Evolutionary conservation across 2,329 filamentous ascomycete genomes (phyloP).

Genomic region (Venturia aucupariae): DNA sequence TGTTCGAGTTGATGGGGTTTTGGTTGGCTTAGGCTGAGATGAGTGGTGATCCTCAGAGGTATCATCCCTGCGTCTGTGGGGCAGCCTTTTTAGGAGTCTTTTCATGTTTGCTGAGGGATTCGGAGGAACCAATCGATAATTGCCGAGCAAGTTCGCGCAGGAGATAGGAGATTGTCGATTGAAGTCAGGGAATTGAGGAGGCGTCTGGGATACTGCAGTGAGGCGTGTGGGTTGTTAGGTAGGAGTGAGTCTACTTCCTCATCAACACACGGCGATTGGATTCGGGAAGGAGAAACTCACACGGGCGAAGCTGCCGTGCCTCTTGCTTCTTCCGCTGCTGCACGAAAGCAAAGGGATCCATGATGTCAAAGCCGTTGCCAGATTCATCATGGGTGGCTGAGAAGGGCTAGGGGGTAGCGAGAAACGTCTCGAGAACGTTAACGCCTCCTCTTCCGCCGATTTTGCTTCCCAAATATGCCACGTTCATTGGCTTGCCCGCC

Average conservation of each 20-base stretch:
- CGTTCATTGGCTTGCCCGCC: too few species aligned
- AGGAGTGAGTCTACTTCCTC: neutral
- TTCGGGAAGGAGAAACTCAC: neutral
- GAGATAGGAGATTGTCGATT: neutral
- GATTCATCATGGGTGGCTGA: neutral
- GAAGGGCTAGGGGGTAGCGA: neutral
- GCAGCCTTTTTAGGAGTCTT: neutral
- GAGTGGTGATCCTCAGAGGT: neutral
- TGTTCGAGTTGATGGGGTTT: neutral
- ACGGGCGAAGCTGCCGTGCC: neutral
- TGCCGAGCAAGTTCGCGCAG: neutral
- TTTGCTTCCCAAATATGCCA: too few species aligned
- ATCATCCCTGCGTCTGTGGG: conserved; percentile 2
- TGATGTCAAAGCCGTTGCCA: neutral
- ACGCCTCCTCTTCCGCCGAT: too few species aligned
- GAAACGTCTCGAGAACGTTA: neutral
- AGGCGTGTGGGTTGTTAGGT: too few species aligned
- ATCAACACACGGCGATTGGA: too few species aligned
- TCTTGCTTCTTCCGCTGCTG: neutral
- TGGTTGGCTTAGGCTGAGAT: neutral
- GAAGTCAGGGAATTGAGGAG: neutral
- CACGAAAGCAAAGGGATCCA: neutral
- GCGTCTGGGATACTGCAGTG: too few species aligned
- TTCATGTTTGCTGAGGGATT: neutral
- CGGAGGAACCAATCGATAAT: neutral